Evolutionary conservation across 768 basidiomycete genomes (phyloP).

Genomic region (Strobilomyces echinocephalus): DNA sequence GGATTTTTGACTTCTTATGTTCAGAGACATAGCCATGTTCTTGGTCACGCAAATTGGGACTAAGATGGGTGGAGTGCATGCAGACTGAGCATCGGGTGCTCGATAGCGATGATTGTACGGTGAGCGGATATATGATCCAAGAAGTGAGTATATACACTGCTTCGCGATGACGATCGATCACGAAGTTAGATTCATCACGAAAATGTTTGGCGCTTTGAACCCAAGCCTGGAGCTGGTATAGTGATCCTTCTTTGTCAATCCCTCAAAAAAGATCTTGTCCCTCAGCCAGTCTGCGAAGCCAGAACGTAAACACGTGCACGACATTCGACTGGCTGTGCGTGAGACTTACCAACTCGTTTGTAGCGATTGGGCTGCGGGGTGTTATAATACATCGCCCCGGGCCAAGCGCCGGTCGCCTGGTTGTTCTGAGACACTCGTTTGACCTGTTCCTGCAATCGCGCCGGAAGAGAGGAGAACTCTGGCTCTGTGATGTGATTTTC

Average conservation of each 20-base stretch:
- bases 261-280: slow-evolving; percentile 68
- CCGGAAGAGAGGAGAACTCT: slow-evolving; percentile 57
- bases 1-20: no score
- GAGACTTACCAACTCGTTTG: slow-evolving; percentile 58
- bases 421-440: slow-evolving; percentile 51
- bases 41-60: no score
- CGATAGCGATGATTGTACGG: no score
- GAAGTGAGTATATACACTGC: slow-evolving; percentile 4
- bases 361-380: slow-evolving; percentile 45
- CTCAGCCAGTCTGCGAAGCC: slow-evolving; percentile 64
- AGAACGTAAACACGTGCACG: not conserved
- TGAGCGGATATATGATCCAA: slow-evolving; percentile 4
- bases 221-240: slow-evolving; percentile 63
- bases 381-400: slow-evolving; percentile 38
- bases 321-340: not conserved
- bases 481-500: slow-evolving; percentile 61
- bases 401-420: slow-evolving; percentile 35
- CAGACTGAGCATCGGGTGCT: no score
- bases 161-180: slow-evolving; percentile 23
- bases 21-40: no score
- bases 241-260: slow-evolving; percentile 51
- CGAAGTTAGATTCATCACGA: slow-evolving; percentile 61
- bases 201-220: slow-evolving; percentile 74
- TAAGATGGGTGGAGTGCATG: no score
- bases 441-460: slow-evolving; percentile 67